Conservation (phyloP, 352 stramenopile genomes). For the Sclerospora graminicola region DNA sequence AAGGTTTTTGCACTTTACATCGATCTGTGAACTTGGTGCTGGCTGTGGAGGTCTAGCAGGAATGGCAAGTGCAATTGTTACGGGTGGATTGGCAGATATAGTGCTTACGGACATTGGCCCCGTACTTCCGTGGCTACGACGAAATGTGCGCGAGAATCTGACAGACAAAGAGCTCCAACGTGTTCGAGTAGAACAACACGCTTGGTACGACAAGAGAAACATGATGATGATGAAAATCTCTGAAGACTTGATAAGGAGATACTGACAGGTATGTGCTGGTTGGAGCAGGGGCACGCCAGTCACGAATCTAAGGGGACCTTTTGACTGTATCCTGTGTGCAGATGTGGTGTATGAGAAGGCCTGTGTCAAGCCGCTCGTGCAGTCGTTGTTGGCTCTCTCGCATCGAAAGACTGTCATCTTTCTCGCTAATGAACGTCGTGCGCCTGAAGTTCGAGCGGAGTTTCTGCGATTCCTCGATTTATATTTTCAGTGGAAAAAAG, state of each 20-base stretch:
- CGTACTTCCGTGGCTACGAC: conserved; percentile 66
- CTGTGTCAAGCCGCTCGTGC: conserved; percentile 60
- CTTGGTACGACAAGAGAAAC: conserved; percentile 20
- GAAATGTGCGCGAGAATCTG: conserved; percentile 58
- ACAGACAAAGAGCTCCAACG: conserved; percentile 44
- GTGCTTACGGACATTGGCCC: conserved; percentile 71
- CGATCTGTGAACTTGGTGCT: conserved; percentile 66
- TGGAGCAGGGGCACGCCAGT: conserved; percentile 45
- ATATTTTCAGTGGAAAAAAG: conserved; percentile 73
- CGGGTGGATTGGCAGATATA: conserved; percentile 39
- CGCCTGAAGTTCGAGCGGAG: conserved; percentile 46
- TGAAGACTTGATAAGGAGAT: neutral
- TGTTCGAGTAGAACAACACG: conserved; percentile 48
- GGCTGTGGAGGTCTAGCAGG: conserved; percentile 63
- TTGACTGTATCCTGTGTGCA: conserved; percentile 73
- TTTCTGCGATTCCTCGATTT: conserved; percentile 50
- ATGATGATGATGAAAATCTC: neutral
- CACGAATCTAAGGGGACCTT: conserved; percentile 42
- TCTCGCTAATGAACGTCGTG: conserved; percentile 64
- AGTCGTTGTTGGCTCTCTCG: conserved; percentile 66
- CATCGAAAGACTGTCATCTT: conserved; percentile 74
- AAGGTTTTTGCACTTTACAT: conserved; percentile 43
- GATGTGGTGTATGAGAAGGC: conserved; percentile 79
- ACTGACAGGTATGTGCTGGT: neutral
- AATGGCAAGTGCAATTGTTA: conserved; percentile 64